These are phyloP conservation scores for Trypanosoma rangeli DNA, from an alignment of 208 protist species.

Conservation along the genomic window DNA sequence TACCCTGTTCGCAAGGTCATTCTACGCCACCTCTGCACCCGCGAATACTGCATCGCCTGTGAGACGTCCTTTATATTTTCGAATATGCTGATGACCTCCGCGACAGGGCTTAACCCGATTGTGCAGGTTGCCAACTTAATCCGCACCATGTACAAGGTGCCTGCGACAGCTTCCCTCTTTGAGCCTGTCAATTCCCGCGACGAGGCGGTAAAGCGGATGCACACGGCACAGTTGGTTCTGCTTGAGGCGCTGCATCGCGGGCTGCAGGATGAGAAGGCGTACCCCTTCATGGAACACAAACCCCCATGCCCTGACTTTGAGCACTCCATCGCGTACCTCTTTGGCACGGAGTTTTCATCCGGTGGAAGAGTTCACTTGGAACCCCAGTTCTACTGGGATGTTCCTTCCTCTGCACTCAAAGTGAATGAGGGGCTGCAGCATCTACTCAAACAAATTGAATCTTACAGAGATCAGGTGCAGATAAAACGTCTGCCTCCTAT, in stretches of 20 bases:
- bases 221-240: conserved; percentile 59
- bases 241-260: conserved; percentile 80
- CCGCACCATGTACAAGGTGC: conserved; percentile 78
- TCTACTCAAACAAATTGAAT: conserved; percentile 86
- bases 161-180: conserved; percentile 59
- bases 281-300: conserved; percentile 71
- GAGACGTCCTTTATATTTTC: conserved; percentile 85
- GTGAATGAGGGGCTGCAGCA: conserved; percentile 91
- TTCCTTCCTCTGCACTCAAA: conserved; percentile 84
- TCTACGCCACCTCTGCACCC: conserved; percentile 75
- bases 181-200: conserved; percentile 71
- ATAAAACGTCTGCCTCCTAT: conserved; percentile 88
- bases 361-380: conserved; percentile 73
- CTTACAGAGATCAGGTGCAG: conserved; percentile 71
- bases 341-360: conserved; percentile 82
- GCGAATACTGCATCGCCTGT: conserved; percentile 88
- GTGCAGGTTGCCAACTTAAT: conserved; percentile 82
- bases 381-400: conserved; percentile 89
- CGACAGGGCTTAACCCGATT: conserved; percentile 74
- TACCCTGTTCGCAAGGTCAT: conserved; percentile 83
- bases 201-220: conserved; percentile 86
- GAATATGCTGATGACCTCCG: conserved; percentile 81
- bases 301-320: conserved; percentile 63
- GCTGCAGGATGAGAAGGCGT: conserved; percentile 77
- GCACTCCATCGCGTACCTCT: conserved; percentile 69